Evolutionary conservation across 139 green algal species (phyloP), one percentile per base, ranked within the genome.

Genomic region (Chlorella sp.): DNA sequence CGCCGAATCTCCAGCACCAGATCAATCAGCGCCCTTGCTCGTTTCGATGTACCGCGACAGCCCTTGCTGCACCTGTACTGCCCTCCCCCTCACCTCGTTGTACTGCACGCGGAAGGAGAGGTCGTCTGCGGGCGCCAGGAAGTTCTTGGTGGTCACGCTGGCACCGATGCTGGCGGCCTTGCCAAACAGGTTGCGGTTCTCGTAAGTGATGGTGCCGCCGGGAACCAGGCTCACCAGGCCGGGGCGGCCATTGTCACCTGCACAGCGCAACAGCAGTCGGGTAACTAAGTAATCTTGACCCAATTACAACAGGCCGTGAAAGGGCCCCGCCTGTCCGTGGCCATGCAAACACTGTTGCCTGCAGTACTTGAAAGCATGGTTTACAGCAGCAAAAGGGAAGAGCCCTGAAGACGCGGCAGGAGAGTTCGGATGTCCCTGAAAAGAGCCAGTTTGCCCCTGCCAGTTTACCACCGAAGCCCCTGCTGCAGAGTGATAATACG

Each of bases 91-190:
- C 84, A 88, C 84, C 84, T 88, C 66, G 84, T 75, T 86, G 91
- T 95, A 97, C 81, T 96, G 93, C n/a, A 97, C 79, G 36, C 91
- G 88, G 93, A 95, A 98, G 32, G 94, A 95, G 19, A 98, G 83
- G 86, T 98, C 95, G 37, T 98, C 95, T 39, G 93, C 87, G 48
- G 96, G 96, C 53, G 83, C 11, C 66, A 97, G 81, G 83, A 98
- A 95, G 93, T 97, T 97, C 79, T 94, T 92, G 61, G 95, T 95
- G 60, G 90, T 95, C 66, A 98, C 81, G 76, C 73, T 94, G 30
- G 91, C 96, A 36, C 93, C 91, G 1, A 97, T n/a, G 53, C 86
- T 94, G 90, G 60, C 91, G 83, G 28, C 96, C 90, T 87, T 94
- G 71, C 76, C 91, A 60, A 92, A 89, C 69, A 98, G 83, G 91